A percentile compares a stretch with the other conserved stretches of the same genome.
Evolutionary conservation across 2,329 filamentous ascomycete species (phyloP).

Genomic region (Penicillium sp.): DNA sequence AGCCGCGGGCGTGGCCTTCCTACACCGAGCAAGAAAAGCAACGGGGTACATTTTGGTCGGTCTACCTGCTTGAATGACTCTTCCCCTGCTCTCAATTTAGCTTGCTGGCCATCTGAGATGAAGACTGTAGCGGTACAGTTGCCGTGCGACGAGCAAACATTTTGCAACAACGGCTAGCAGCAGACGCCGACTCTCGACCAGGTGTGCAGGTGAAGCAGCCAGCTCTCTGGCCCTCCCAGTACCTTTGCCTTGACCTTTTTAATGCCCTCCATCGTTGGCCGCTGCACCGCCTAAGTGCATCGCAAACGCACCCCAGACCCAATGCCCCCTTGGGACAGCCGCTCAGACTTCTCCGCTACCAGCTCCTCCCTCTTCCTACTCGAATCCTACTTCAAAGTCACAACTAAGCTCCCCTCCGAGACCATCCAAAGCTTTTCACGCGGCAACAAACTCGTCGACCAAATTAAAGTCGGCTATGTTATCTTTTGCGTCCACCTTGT

Average conservation of each 20-base stretch:
- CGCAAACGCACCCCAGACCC: conserved; percentile 18
- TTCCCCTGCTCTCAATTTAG: conserved; percentile 26
- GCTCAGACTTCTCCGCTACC: conserved; percentile 34
- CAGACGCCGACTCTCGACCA: conserved; percentile 21
- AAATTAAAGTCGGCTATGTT: conserved; percentile 26
- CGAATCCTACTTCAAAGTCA: conserved; percentile 31
- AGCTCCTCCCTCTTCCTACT: conserved; percentile 33
- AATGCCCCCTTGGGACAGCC: conserved; percentile 39
- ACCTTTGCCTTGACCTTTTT: conserved; percentile 31
- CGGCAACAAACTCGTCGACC: conserved; percentile 15
- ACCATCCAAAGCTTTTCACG: background rate
- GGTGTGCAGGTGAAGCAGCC: conserved; percentile 21
- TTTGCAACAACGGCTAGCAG: conserved; percentile 18
- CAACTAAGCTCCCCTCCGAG: conserved; percentile 19
- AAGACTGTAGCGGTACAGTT: conserved; percentile 28
- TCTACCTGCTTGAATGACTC: conserved; percentile 31
- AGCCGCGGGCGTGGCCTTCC: conserved; percentile 16
- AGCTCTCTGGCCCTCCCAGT: conserved; percentile 19
- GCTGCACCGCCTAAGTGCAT: conserved; percentile 31
- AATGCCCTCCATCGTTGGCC: conserved; percentile 34
- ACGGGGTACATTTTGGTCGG: conserved; percentile 31
- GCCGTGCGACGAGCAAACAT: conserved; percentile 23
- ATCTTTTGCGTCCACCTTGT: conserved; percentile 34
- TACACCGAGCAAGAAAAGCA: conserved; percentile 28
- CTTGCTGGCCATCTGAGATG: conserved; percentile 20